A percentile compares a stretch with the other conserved stretches of the same genome.
phyloP scores from a whole-genome alignment of 2,329 filamentous ascomycete genomes.

The Davidsoniella neocaledoniae region DNA sequence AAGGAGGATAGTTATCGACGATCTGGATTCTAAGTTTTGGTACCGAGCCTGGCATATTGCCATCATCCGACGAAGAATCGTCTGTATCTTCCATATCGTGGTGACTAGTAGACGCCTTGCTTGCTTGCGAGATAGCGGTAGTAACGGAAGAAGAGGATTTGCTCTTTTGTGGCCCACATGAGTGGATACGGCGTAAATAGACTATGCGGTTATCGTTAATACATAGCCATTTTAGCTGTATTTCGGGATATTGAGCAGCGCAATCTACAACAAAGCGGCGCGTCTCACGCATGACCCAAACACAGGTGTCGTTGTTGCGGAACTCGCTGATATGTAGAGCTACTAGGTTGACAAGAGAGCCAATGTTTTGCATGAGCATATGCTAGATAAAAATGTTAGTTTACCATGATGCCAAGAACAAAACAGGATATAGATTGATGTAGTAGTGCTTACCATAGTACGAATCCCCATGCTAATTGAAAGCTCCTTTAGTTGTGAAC shows the following conservation, averaged over 20 bases:
- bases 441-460: constrained; percentile 30
- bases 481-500: constrained; percentile 35
- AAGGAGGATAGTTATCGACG: too few relatives aligned
- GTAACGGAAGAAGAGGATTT: too few relatives aligned
- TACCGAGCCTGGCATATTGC: too few relatives aligned
- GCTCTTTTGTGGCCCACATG: too few relatives aligned
- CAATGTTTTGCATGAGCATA: constrained; percentile 36
- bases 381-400: constrained; percentile 25
- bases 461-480: constrained; percentile 36
- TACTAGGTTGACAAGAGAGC: constrained; percentile 29
- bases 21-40: too few relatives aligned
- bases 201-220: constrained; percentile 25
- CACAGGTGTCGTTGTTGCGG: constrained; percentile 37
- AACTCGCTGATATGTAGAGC: constrained; percentile 40
- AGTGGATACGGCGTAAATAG: too few relatives aligned
- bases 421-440: not conserved
- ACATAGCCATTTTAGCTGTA: constrained; percentile 42
- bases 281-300: constrained; percentile 39
- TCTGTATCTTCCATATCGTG: too few relatives aligned
- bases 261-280: constrained; percentile 42
- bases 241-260: constrained; percentile 34
- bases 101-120: too few relatives aligned
- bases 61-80: too few relatives aligned
- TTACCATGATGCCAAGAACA: too few relatives aligned
- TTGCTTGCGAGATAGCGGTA: too few relatives aligned